Evolutionary conservation across 1,284 basidiomycete species (phyloP).

Genomic region (Malassezia slooffiae): DNA sequence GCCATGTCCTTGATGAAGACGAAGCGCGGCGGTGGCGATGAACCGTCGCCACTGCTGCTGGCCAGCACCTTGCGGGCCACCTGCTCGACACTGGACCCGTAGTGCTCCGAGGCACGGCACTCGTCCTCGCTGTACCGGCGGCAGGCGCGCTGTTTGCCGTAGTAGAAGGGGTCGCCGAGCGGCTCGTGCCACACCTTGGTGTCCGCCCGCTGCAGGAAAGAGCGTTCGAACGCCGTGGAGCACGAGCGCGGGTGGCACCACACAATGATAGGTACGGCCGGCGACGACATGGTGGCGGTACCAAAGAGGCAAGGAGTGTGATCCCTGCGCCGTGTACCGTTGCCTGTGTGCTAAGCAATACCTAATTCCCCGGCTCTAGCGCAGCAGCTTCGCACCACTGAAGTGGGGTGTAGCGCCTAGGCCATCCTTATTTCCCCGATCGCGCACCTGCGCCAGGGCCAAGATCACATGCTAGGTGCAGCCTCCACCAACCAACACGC

Average conservation of each 20-base stretch:
- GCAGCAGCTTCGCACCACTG: no score
- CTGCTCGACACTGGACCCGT: conserved; percentile 17
- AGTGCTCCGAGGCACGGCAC: conserved; percentile 21
- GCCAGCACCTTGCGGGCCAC: conserved; percentile 21
- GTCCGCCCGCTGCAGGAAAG: conserved; percentile 34
- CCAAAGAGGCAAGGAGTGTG: no score
- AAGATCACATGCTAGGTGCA: no score
- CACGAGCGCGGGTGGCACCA: conserved; percentile 34
- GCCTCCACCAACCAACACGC: no score
- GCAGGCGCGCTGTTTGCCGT: conserved; percentile 22
- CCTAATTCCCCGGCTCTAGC: no score
- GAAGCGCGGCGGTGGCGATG: conserved; percentile 28
- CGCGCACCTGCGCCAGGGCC: no score
- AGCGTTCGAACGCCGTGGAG: conserved; percentile 39
- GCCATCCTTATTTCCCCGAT: no score
- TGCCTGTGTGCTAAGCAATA: no score
- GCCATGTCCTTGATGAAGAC: conserved; percentile 44
- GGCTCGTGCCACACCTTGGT: conserved; percentile 37
- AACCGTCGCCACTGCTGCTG: conserved; percentile 15
- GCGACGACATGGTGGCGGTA: no score
- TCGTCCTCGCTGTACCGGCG: conserved; percentile 28
- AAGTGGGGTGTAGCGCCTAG: no score
- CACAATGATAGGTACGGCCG: conserved; percentile 33
- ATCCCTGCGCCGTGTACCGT: no score
- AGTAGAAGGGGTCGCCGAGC: conserved; percentile 37